Percentiles rank a stretch among this genome's conserved stretches.
These are phyloP conservation scores for Apiospora malaysiana DNA, from an alignment of 2,329 filamentous ascomycete genomes.

Conservation along the genomic window DNA sequence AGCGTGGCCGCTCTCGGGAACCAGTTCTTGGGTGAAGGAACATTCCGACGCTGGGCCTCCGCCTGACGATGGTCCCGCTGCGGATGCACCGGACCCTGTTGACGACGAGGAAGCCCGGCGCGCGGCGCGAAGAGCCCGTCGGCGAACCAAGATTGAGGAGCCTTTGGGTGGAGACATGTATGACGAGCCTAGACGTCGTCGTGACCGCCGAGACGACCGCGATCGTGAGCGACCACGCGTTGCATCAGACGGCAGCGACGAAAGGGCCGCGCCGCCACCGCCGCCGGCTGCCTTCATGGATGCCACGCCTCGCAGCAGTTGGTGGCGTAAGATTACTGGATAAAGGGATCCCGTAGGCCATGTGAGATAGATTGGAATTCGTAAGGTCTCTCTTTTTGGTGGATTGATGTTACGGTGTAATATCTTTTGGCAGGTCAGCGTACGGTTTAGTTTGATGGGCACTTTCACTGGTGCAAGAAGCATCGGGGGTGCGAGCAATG, in stretches of 20 bases:
- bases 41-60: constrained; percentile 67
- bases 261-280: constrained; percentile 47
- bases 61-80: constrained; percentile 48
- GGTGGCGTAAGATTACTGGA: constrained; percentile 64
- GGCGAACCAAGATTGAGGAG: constrained; percentile 50
- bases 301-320: constrained; percentile 57
- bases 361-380: background rate
- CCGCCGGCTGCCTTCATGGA: constrained; percentile 52
- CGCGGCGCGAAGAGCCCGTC: constrained; percentile 53
- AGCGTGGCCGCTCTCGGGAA: constrained; percentile 68
- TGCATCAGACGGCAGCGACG: constrained; percentile 40
- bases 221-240: constrained; percentile 42
- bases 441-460: constrained; percentile 5
- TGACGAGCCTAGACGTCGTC: constrained; percentile 48
- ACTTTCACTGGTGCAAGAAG: background rate
- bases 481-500: background rate
- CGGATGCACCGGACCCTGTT: constrained; percentile 43
- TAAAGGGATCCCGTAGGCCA: background rate
- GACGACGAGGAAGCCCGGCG: constrained; percentile 58
- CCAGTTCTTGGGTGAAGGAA: constrained; percentile 70
- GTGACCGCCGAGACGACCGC: constrained; percentile 51
- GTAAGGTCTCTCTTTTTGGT: background rate
- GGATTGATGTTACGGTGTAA: background rate
- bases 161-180: constrained; percentile 43
- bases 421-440: constrained; percentile 2